A percentile compares a stretch with the other conserved stretches of the same genome.
Conservation (phyloP, 768 basidiomycete genomes). For the Kockovaella imperatae region DNA sequence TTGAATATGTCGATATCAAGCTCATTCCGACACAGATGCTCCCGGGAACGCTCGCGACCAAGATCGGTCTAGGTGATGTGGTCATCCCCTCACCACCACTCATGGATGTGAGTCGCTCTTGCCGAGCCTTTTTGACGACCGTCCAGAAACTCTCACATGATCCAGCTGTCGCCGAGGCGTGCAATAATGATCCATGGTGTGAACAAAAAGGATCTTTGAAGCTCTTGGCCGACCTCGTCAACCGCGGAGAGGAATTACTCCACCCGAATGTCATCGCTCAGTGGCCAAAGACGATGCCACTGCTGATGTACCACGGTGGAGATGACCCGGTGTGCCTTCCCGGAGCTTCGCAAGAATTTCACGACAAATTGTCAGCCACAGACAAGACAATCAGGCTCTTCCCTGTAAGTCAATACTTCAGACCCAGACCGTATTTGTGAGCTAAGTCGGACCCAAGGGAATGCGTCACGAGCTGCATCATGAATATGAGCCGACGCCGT, state of each 20-base stretch:
- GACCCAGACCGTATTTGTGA: not conserved
- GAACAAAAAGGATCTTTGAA: constrained; percentile 27
- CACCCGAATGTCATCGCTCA: constrained; percentile 8
- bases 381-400: constrained; percentile 29
- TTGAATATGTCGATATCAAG: not conserved
- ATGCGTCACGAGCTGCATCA: constrained; percentile 38
- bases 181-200: constrained; percentile 29
- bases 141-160: constrained; percentile 31
- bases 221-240: constrained; percentile 33
- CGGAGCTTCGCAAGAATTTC: constrained; percentile 22
- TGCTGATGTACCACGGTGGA: constrained; percentile 34
- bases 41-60: constrained; percentile 23
- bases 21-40: constrained; percentile 16
- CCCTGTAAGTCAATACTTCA: constrained; percentile 11
- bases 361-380: constrained; percentile 13
- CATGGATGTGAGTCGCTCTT: constrained; percentile 14
- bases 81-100: constrained; percentile 32
- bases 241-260: constrained; percentile 25
- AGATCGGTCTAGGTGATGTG: constrained; percentile 22
- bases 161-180: constrained; percentile 10
- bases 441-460: constrained; percentile 15
- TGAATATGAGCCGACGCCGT: constrained; percentile 29
- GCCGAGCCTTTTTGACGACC: not conserved
- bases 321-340: constrained; percentile 30
- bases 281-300: constrained; percentile 27